Base-by-base conservation (phyloP, 495 filamentous ascomycete genomes). In the Penicillium coprophilum region DNA sequence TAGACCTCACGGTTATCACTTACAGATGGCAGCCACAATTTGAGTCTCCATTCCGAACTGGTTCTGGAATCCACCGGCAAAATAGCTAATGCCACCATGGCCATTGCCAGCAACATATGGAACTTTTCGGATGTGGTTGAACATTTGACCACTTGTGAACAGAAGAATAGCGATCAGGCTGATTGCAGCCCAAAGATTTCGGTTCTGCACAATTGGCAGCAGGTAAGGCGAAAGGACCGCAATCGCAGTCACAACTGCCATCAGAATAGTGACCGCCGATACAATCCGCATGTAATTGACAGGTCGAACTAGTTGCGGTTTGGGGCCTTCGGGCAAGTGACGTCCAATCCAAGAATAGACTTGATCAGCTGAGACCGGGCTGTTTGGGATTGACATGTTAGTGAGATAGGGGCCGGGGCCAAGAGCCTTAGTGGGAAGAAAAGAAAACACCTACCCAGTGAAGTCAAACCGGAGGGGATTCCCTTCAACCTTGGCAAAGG, bases 71-170 rank as follows among this genome's bases (percentile, higher is more conserved):
- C 94, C 94, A 44, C 83, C 83, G 3, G 95, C 94, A 71, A 97
- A 93, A 71, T 97, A 99, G 66, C 76, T 88, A 39, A 97, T 82
- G 2, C 91, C 92, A 8, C 95, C 95, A 44, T 80, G 82, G 6
- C 90, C 91, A 72, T 97, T 87, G 20, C 86, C 89, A 34, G 85
- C 84, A 45, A 97, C 90, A 66, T 99, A 99, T n/a, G 94, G 93
- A 0, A 94, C 91, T 66, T 92, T 92, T 53, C 94, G 82, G 67
- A 99, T 99, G 62, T 97, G 94, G 73, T 97, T 97, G 81, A 92
- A 99, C 94, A 99, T 98, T 69, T 97, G 92, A 13, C 95, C 94
- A 60, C 87, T 91, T 32, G 90, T 97, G 76, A 99, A 99, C 31
- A 99, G 77, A 40, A 99, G 84, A 55, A 99, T 91, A 8, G 85